Evolutionary conservation across 2,329 filamentous ascomycete species (phyloP).

Genomic region (Graphilbum fragrans): DNA sequence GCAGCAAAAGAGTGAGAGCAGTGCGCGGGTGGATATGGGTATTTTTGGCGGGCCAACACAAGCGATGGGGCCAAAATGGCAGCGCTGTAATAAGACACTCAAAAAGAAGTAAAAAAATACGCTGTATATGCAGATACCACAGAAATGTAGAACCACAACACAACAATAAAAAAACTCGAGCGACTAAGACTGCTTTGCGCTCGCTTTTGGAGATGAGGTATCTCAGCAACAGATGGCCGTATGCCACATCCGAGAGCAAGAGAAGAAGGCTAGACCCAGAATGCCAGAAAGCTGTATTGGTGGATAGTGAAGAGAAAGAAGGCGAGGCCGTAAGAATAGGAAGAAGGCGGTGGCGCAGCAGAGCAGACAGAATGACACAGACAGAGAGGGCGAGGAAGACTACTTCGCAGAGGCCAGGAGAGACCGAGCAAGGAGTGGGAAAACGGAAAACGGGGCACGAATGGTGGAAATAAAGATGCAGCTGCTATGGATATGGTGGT

Average conservation of each 20-base stretch:
- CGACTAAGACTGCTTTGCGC: not conserved
- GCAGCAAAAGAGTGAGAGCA: not conserved
- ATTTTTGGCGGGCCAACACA: conserved; percentile 3
- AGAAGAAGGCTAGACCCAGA: conserved; percentile 5
- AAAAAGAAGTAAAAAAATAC: not conserved
- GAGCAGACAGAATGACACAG: not conserved
- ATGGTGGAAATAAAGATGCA: not conserved
- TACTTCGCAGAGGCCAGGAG: too few species aligned
- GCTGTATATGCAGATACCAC: too few species aligned
- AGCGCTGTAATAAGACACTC: not conserved
- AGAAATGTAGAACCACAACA: not conserved
- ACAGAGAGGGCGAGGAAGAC: not conserved
- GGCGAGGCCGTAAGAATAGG: conserved; percentile 2
- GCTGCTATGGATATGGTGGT: not conserved
- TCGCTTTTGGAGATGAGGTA: too few species aligned
- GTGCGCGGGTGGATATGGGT: conserved; percentile 1
- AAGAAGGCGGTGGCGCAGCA: conserved; percentile 1
- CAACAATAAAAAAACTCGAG: not conserved
- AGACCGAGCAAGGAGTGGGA: not conserved
- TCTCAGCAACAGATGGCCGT: too few species aligned
- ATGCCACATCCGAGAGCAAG: not conserved
- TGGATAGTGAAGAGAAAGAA: not conserved
- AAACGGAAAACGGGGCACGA: not conserved
- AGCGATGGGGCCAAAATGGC: not conserved
- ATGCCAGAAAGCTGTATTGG: not conserved